Evolutionary conservation across 352 stramenopile genomes (phyloP), one percentile per base, ranked within the genome.

Genomic region (Globisporangium heterothallicum): DNA sequence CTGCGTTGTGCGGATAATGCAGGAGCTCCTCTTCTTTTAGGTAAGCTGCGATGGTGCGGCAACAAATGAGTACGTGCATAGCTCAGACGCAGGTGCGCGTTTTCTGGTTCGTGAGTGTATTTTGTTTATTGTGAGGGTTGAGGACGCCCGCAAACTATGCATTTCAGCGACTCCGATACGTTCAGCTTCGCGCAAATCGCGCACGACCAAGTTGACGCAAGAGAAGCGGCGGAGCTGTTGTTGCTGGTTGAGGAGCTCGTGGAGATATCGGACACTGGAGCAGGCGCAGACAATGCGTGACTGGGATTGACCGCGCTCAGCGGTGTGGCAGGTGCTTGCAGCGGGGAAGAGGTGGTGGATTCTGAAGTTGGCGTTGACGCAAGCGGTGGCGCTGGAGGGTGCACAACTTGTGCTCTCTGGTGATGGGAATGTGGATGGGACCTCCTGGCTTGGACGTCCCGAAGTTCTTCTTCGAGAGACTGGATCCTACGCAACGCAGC

Each of bases 161-260:
- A 93, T 62, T 84, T 85, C 34, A 68, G 36, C 0, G 66, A 58
- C 27, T 75, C 55, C 10, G 43, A 45, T 19, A 34, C 25, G 51
- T 93, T 93, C 10, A 67, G 59, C 53, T 90, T 93, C 24, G 78
- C 74, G 63, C 82, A 93, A 43, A 93, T 68, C 19, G 54, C 64
- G 36, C 82, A 93, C n/a, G 68, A 68, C 82, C 82, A 93, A 16
- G 59, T 64, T 4, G 36, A 32, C 16, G 27, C 9, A 7, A 21
- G 32, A 0, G 30, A 26, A 21, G 21, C 13, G 12, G 32, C 8
- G 8, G 12, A 18, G 10, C 32, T 18, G 12, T 16, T 16, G 32
- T 38, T 38, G 44, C 38, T 42, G 49, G 41, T 14, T 32, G 10
- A 7, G 48, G 4, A 10, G 32, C 22, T 27, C 41, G 14, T n/a